Evolutionary conservation across 2,329 filamentous ascomycete species (phyloP).

Genomic region (Colletotrichum plurivorum): DNA sequence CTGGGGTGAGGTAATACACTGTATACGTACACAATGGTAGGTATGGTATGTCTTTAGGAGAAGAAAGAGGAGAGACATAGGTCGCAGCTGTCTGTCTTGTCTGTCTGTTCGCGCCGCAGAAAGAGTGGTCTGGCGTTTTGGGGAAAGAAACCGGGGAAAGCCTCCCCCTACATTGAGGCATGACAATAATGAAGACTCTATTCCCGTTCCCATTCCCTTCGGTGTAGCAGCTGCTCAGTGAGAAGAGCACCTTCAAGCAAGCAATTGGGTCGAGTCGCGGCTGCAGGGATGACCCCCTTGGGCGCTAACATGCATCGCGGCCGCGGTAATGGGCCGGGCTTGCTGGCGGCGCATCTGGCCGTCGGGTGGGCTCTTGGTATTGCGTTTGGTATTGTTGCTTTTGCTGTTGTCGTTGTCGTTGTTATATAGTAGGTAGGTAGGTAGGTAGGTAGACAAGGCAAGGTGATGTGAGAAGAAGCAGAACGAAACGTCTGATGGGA

Average conservation of each 20-base stretch:
- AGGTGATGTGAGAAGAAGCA: too few relatives aligned
- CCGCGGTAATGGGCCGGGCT: constrained; percentile 33
- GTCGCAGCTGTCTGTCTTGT: constrained; percentile 6
- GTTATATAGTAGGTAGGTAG: too few relatives aligned
- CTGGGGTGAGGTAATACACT: too few relatives aligned
- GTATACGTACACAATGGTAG: too few relatives aligned
- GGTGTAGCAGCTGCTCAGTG: constrained; percentile 7
- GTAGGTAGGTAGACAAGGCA: too few relatives aligned
- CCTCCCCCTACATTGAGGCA: constrained; percentile 9
- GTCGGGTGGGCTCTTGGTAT: constrained; percentile 1
- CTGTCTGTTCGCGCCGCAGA: not conserved
- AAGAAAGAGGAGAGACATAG: constrained; percentile 13
- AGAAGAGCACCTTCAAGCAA: constrained; percentile 15
- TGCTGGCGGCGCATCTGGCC: constrained; percentile 9
- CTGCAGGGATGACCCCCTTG: constrained; percentile 32
- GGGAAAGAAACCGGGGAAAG: not conserved
- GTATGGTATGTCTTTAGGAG: constrained; percentile 10
- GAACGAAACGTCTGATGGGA: too few relatives aligned
- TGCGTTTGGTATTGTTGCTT: not conserved
- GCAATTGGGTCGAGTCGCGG: constrained; percentile 34
- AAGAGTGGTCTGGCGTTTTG: constrained; percentile 2
- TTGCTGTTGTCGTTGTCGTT: not conserved
- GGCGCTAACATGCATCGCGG: constrained; percentile 33
- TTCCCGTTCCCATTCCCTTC: too few relatives aligned
- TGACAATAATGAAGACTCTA: constrained; percentile 2